phyloP scores from a whole-genome alignment of 1,139 yeast genomes.

The Pichia sp. region DNA sequence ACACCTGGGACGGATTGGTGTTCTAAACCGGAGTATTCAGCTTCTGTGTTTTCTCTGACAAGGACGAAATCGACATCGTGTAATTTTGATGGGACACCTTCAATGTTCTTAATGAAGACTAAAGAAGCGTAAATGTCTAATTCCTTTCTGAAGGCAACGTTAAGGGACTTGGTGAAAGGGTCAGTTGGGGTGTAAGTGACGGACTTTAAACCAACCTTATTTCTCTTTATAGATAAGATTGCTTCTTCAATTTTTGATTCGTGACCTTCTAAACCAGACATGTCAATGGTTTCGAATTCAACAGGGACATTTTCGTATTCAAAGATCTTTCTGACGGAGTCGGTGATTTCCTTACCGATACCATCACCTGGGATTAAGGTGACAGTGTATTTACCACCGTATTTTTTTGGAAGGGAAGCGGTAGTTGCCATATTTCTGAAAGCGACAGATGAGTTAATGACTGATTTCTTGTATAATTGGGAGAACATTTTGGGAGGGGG shows the following conservation, averaged over 20 bases:
- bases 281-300: constrained; percentile 91
- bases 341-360: constrained; percentile 95
- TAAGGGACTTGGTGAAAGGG: constrained; percentile 74
- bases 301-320: constrained; percentile 84
- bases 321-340: constrained; percentile 89
- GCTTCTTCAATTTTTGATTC: constrained; percentile 72
- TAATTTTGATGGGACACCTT: constrained; percentile 95
- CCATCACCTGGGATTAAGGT: constrained; percentile 98
- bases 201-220: constrained; percentile 97
- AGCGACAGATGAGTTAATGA: constrained; percentile 13
- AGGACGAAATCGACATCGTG: constrained; percentile 90
- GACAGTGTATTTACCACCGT: constrained; percentile 92
- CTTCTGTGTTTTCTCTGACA: constrained; percentile 97
- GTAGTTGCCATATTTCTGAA: constrained; percentile 33
- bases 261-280: constrained; percentile 71
- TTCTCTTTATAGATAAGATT: constrained; percentile 88
- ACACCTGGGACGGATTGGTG: constrained; percentile 98
- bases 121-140: constrained; percentile 94
- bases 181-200: constrained; percentile 84
- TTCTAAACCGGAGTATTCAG: constrained; percentile 98
- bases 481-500: constrained; percentile 31
- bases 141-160: constrained; percentile 96
- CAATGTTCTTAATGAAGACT: constrained; percentile 89
- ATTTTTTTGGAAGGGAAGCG: constrained; percentile 69
- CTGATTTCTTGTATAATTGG: constrained; percentile 22